Base-by-base conservation (phyloP, 176 grass and related monocot genomes). In the Avena sativa region DNA sequence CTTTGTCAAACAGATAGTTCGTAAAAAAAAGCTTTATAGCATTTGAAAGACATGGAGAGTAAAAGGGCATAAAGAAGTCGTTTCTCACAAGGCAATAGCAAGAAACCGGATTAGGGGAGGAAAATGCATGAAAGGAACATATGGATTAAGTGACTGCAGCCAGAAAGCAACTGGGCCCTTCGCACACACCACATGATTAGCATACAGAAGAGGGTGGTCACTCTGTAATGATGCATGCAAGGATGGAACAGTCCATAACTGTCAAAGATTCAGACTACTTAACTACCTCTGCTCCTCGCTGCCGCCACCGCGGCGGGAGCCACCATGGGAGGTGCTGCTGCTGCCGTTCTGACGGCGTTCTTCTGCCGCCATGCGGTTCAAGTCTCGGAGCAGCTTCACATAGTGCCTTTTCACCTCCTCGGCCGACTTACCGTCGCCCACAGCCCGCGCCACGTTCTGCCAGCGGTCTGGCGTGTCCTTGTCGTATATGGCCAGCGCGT, bases 371-470 rank as follows among this genome's bases (percentile, higher is more conserved):
- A 91, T 91, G 16, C 53, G 5, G 12, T 14, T 0, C 16, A 88
- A 3, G 6, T 92, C 90, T 4, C 34, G 9, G 0, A 2, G 0
- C 21, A 92, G 47, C 20, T 16, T 0, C 21, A 26, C 32, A 1
- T 13, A 86, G 64, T 92, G 90, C 65, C 21, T 44, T 56, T 28
- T 88, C 51, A 82, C 83, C 4, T 92, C 90, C 1, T 92, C 90
- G 0, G 20, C 86, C 0, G 90, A 40, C 63, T 51, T 92, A n/a
- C 83, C 64, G 1, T 6, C 13, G 6, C 88, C 88, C 16, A 92
- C 86, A 0, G 53, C 79, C 69, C 79, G 89, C 7, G 93, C 93
- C 63, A 95, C 89, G 5, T 95, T 95, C 40, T 91, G 66, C 89
- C 89, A 95, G 25, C 60, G 26, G 67, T 95, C 91, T 0, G 93